Evolutionary conservation across 192 early-diverging fungal species (phyloP).

Genomic region (Coemansia sp.): DNA sequence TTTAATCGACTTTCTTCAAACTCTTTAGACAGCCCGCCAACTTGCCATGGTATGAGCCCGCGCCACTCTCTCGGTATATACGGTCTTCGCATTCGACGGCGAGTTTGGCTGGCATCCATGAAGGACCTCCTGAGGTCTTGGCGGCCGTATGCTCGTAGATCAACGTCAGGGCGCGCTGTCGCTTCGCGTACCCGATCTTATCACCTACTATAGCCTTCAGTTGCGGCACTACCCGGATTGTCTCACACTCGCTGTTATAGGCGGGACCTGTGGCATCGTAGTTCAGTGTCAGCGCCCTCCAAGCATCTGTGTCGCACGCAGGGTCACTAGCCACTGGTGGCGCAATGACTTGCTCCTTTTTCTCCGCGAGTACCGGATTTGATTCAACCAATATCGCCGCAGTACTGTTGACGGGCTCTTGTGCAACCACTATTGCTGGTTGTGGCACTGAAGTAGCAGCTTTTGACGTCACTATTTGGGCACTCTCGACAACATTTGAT

Average conservation of each 20-base stretch:
- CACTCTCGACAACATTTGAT: not conserved
- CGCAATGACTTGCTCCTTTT: not conserved
- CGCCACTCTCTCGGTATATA: slow-evolving; percentile 23
- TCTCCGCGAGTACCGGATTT: not conserved
- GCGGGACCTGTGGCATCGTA: slow-evolving; percentile 26
- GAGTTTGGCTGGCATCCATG: slow-evolving; percentile 23
- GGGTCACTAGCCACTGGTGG: not conserved
- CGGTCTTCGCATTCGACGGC: slow-evolving; percentile 22
- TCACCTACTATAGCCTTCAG: slow-evolving; percentile 38
- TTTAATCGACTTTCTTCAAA: slow-evolving; percentile 22
- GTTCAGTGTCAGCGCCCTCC: slow-evolving; percentile 42
- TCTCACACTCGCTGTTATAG: slow-evolving; percentile 26
- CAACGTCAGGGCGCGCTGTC: slow-evolving; percentile 30
- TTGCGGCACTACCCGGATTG: slow-evolving; percentile 14
- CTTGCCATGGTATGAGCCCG: slow-evolving; percentile 38
- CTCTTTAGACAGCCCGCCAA: slow-evolving; percentile 24
- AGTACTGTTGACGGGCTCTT: not conserved
- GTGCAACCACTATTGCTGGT: not conserved
- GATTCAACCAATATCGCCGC: slow-evolving; percentile 1
- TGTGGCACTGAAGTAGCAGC: not conserved
- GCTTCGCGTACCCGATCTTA: slow-evolving; percentile 29
- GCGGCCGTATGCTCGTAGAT: slow-evolving; percentile 13
- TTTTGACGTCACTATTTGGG: not conserved
- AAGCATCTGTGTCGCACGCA: slow-evolving; percentile 13
- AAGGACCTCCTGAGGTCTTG: not conserved